Conservation (phyloP, 192 early-diverging fungal species). For the Rhizophagus sp. region DNA sequence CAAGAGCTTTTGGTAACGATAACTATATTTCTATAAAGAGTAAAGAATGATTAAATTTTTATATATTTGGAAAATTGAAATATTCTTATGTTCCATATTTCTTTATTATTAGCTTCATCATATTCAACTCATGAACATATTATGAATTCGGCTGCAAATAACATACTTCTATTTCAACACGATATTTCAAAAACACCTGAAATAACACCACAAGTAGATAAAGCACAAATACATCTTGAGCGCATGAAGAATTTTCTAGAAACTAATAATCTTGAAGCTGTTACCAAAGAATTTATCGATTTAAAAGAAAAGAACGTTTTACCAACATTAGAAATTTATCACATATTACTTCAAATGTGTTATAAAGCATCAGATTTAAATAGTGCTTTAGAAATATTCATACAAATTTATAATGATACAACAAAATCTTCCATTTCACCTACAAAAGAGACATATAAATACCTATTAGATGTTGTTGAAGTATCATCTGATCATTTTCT, state of each 20-base stretch:
- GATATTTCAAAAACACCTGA: background rate
- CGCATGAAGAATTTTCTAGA: background rate
- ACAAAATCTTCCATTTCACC: background rate
- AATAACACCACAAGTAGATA: background rate
- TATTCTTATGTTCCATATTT: background rate
- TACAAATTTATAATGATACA: background rate
- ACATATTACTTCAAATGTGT: background rate
- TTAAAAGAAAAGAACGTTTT: constrained; percentile 7
- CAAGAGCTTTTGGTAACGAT: background rate
- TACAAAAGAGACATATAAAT: constrained; percentile 6
- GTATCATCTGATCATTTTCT: background rate
- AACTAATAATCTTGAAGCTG: background rate
- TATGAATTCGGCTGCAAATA: background rate
- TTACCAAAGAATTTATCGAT: background rate
- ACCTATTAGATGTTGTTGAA: background rate
- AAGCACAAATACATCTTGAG: background rate
- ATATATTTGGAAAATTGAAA: background rate
- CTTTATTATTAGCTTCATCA: background rate
- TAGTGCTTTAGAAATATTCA: constrained; percentile 10
- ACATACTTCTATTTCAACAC: background rate
- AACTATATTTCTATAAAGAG: background rate
- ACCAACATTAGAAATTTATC: constrained; percentile 19
- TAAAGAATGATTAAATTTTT: background rate
- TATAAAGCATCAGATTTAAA: background rate
- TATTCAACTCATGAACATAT: background rate